A percentile compares a stretch with the other conserved stretches of the same genome.
Evolutionary conservation across 2,329 filamentous ascomycete genomes (phyloP).

Genomic region (Epichloe elymi): DNA sequence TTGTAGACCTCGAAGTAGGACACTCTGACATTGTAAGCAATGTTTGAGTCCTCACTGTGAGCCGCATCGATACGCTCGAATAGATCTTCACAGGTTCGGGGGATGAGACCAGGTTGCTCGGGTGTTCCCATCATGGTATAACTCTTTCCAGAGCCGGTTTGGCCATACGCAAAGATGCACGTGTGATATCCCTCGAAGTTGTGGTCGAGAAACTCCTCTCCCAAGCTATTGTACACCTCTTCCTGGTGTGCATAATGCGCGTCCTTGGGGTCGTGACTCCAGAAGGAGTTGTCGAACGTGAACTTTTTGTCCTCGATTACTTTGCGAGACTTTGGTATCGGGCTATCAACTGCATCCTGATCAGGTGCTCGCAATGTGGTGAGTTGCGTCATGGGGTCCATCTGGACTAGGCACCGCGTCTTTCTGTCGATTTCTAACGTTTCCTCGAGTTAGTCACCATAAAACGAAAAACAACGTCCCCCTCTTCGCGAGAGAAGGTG

Average conservation of each 20-base stretch:
- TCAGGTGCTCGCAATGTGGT: slow-evolving; percentile 66
- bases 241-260: slow-evolving; percentile 83
- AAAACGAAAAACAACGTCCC: too few species aligned
- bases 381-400: slow-evolving; percentile 77
- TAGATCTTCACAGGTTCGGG: slow-evolving; percentile 81
- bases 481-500: neutral
- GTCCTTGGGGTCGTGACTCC: slow-evolving; percentile 74
- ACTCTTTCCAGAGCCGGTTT: slow-evolving; percentile 94
- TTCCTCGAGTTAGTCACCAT: neutral
- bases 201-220: slow-evolving; percentile 95
- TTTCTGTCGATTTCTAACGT: slow-evolving; percentile 62
- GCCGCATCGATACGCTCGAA: slow-evolving; percentile 81
- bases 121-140: slow-evolving; percentile 95
- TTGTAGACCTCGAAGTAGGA: slow-evolving; percentile 99
- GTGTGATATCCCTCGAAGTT: slow-evolving; percentile 99
- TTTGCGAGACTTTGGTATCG: slow-evolving; percentile 53
- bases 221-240: slow-evolving; percentile 85
- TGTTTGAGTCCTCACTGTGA: slow-evolving; percentile 69
- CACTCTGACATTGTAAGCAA: slow-evolving; percentile 92
- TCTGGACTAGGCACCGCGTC: slow-evolving; percentile 75
- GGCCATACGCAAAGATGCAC: slow-evolving; percentile 96
- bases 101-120: slow-evolving; percentile 81
- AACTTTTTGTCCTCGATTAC: slow-evolving; percentile 79
- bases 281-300: slow-evolving; percentile 96
- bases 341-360: slow-evolving; percentile 29